Conservation (phyloP, 192 early-diverging fungal species). For the Obelidium mucronatum region DNA sequence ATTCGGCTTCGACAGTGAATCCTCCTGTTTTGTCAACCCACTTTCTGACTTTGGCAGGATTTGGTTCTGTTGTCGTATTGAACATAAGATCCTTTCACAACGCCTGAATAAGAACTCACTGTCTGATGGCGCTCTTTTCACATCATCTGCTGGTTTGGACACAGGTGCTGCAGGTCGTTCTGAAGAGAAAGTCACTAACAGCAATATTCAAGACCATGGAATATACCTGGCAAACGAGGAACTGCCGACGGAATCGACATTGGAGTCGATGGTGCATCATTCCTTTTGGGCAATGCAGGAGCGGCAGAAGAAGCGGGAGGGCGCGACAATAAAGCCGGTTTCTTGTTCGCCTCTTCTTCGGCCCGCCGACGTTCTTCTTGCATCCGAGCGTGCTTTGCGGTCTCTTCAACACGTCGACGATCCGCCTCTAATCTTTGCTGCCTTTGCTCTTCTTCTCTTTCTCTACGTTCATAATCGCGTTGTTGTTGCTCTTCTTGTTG, state of each 20-base stretch:
- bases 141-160: conserved; percentile 27
- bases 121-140: conserved; percentile 22
- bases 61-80: conserved; percentile 49
- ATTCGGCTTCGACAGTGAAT: conserved; percentile 93
- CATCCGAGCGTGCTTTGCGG: conserved; percentile 23
- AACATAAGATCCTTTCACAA: neutral
- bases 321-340: conserved; percentile 24
- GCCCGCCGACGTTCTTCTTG: conserved; percentile 35
- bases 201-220: neutral
- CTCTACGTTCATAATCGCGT: conserved; percentile 33
- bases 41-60: conserved; percentile 74
- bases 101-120: conserved; percentile 22
- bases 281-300: conserved; percentile 17
- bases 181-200: neutral
- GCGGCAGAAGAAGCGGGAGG: conserved; percentile 17
- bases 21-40: conserved; percentile 94
- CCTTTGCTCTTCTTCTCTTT: conserved; percentile 43
- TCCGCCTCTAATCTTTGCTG: conserved; percentile 45
- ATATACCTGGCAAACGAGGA: conserved; percentile 29
- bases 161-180: conserved; percentile 41
- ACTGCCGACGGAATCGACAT: conserved; percentile 37
- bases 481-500: conserved; percentile 31
- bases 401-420: conserved; percentile 21
- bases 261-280: conserved; percentile 3
- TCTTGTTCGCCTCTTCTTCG: conserved; percentile 3